Evolutionary conservation across 73 alveolate genomes (phyloP).

Genomic region (Durusdinium trenchii): DNA sequence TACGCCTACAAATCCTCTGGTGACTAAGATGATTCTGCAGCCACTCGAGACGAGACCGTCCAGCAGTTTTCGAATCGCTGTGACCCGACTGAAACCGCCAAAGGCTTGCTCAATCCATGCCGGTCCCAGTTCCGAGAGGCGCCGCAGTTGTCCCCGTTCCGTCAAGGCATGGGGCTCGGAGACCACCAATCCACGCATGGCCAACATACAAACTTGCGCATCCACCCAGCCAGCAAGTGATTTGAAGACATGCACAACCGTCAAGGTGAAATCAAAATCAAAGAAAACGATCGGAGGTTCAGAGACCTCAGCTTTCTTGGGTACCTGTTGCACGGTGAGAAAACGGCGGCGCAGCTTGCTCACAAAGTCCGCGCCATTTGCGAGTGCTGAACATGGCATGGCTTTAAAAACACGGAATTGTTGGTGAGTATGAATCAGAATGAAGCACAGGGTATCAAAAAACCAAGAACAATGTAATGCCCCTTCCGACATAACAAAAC

Average conservation of each 20-base stretch:
- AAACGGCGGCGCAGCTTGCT: no score
- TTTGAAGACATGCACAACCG: constrained; percentile 71
- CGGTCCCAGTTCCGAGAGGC: constrained; percentile 68
- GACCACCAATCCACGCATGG: constrained; percentile 80
- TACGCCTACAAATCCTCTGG: constrained; percentile 80
- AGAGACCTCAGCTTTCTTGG: neutral
- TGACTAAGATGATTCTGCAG: constrained; percentile 53
- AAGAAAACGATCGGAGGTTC: constrained; percentile 49
- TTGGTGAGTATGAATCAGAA: no score
- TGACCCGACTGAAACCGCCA: constrained; percentile 87
- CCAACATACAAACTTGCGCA: constrained; percentile 88
- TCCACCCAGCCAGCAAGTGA: constrained; percentile 94
- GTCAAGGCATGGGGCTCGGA: constrained; percentile 84
- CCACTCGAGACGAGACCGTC: constrained; percentile 65
- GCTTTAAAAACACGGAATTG: no score
- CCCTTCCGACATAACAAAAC: no score
- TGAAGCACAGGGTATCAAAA: no score
- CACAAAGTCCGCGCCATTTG: no score
- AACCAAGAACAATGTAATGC: no score
- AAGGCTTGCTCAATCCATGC: constrained; percentile 91
- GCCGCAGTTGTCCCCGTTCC: constrained; percentile 76
- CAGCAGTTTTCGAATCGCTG: constrained; percentile 64
- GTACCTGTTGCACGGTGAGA: no score
- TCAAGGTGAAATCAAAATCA: constrained; percentile 63
- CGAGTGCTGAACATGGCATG: no score